Conservation (phyloP, 176 grass and related monocot species). For the Aegilops bicornis region DNA sequence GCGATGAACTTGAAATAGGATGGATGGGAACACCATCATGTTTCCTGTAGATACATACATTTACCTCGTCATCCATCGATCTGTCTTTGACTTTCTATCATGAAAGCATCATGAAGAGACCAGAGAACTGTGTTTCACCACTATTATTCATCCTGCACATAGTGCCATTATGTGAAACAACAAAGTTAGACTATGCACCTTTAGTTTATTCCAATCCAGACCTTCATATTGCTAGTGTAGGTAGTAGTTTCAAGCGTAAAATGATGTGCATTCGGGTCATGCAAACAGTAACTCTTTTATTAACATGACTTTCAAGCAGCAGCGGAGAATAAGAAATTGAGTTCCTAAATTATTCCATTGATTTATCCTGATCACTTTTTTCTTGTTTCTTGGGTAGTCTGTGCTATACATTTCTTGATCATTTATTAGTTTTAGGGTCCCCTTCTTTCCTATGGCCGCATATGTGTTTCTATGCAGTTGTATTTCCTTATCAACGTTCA, state of each 20-base stretch:
- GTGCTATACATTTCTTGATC: not conserved
- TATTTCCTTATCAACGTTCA: not conserved
- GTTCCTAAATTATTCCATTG: not conserved
- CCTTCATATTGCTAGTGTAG: not conserved
- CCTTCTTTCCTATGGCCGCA: not conserved
- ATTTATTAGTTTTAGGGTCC: not conserved
- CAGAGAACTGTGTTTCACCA: not conserved
- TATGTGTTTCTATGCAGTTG: not conserved
- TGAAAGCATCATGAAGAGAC: not conserved
- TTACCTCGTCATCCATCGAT: too few species aligned
- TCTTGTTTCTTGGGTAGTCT: not conserved
- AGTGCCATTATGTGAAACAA: conserved; percentile 5
- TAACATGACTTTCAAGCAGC: not conserved
- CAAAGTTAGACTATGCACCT: conserved; percentile 37
- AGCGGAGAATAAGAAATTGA: not conserved
- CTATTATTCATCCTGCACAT: not conserved
- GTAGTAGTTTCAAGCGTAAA: not conserved
- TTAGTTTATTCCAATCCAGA: conserved; percentile 27
- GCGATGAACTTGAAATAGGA: conserved; percentile 85
- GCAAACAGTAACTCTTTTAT: not conserved
- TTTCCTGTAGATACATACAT: too few species aligned
- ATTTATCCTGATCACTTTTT: not conserved
- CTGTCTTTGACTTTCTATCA: not conserved
- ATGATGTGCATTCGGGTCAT: not conserved
- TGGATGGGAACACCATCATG: conserved; percentile 75